Evolutionary conservation across 805 yeast species (phyloP), one percentile per base, ranked within the genome.

Genomic region (Yamadazyma nakazawae): DNA sequence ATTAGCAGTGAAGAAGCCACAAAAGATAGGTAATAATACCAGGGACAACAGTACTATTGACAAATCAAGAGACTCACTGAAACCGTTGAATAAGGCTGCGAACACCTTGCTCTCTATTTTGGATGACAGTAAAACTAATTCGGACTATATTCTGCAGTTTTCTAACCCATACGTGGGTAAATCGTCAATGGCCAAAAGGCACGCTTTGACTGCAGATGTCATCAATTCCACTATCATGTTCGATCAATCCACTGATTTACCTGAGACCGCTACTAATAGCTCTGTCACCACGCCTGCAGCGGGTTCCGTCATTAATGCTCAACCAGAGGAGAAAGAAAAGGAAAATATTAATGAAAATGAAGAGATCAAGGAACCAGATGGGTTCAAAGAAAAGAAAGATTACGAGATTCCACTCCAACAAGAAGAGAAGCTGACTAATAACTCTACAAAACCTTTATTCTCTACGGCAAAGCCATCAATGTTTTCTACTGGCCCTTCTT

Each of bases 101-200:
- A 63, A 61, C 32, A 58, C 72, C 2, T 61, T 72, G 26, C 61
- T 72, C 38, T 62, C 69, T 12, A 64, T 70, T 37, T 58, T 72
- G 36, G 76, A 71, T 50, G 14, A 47, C 3, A 48, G 49, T 5
- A 37, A 40, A n/a, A 26, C 17, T 13, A 32, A 35, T n/a, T 39
- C 39, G 7, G 50, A 45, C 18, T 36, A 36, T 18, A 17, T 68
- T 16, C 76, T 72, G 50, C 67, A 73, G 5, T 62, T 66, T 46
- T 57, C 66, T 2, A 55, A 59, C 41, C 61, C 62, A 5, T 57
- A 53, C 37, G 39, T 45, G n/a, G 48, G 49, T n/a, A 37, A 39
- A 24, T 39, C 42, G 14, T 26, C 47, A 1, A 17, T 40, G 9
- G 21, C 40, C 21, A 52, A 43, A 42, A 53, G 41, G 43, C 19